Evolutionary conservation across 306 rosid genomes (phyloP).

Genomic region (Prunus mira): DNA sequence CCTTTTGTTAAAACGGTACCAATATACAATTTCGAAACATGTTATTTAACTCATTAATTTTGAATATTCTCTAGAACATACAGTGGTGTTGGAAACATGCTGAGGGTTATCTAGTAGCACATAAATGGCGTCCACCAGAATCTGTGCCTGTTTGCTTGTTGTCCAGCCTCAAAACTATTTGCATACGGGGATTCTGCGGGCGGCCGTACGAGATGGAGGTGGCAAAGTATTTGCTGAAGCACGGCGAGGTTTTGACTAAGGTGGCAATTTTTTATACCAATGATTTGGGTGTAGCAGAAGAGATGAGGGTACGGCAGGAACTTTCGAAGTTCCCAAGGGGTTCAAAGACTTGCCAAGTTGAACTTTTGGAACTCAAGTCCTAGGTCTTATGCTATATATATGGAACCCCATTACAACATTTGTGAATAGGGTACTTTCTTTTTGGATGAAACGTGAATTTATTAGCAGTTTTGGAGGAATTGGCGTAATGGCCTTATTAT

Average conservation of each 20-base stretch:
- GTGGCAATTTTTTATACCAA: background rate
- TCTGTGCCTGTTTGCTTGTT: background rate
- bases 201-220: background rate
- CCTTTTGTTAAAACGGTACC: background rate
- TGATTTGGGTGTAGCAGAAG: too few species aligned
- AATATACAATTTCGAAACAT: background rate
- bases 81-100: too few species aligned
- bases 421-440: too few species aligned
- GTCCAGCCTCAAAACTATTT: background rate
- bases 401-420: too few species aligned
- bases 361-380: background rate
- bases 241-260: background rate
- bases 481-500: too few species aligned
- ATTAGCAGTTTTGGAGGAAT: too few species aligned
- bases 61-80: background rate
- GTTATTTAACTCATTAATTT: background rate
- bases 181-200: background rate
- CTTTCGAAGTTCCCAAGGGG: background rate
- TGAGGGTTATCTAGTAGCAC: background rate
- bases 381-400: too few species aligned
- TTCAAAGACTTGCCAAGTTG: constrained; percentile 1
- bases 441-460: too few species aligned
- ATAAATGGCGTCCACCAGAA: background rate
- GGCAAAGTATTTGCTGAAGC: background rate
- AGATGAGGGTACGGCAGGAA: background rate